Percentiles rank a stretch among this genome's conserved stretches.
Evolutionary conservation across 768 basidiomycete species (phyloP).

Genomic region (Leccinum arenicola): DNA sequence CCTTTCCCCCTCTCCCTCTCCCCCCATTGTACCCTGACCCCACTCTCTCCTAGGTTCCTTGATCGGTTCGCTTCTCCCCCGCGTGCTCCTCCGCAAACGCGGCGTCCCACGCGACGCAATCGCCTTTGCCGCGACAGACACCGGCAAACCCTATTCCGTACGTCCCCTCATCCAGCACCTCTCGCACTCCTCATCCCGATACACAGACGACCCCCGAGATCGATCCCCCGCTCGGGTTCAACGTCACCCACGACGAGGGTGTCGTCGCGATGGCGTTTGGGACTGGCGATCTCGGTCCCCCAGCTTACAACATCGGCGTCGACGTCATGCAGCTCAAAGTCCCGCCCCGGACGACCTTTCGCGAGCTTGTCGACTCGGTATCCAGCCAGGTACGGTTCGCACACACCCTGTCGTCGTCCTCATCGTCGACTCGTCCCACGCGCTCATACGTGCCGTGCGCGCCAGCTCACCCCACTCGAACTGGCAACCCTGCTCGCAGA

Average conservation of each 20-base stretch:
- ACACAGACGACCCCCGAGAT: slow-evolving; percentile 43
- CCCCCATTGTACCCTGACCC: not conserved
- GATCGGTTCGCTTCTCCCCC: slow-evolving; percentile 71
- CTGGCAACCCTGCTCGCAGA: slow-evolving; percentile 33
- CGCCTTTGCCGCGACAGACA: slow-evolving; percentile 52
- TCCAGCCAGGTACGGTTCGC: slow-evolving; percentile 54
- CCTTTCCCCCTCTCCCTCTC: not conserved
- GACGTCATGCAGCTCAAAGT: slow-evolving; percentile 79
- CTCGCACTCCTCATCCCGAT: not conserved
- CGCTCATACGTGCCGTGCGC: slow-evolving; percentile 7
- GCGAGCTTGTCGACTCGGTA: slow-evolving; percentile 60
- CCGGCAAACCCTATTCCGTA: slow-evolving; percentile 78
- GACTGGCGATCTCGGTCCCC: slow-evolving; percentile 49
- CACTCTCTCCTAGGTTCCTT: slow-evolving; percentile 55
- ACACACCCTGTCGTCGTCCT: not conserved
- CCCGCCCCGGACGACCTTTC: slow-evolving; percentile 55
- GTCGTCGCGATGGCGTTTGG: slow-evolving; percentile 65
- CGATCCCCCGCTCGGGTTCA: slow-evolving; percentile 66
- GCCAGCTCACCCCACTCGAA: slow-evolving; percentile 43
- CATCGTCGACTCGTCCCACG: not conserved
- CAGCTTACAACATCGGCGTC: slow-evolving; percentile 59
- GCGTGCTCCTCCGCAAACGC: slow-evolving; percentile 57
- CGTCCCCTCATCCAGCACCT: slow-evolving; percentile 25
- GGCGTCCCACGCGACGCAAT: slow-evolving; percentile 49
- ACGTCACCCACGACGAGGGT: slow-evolving; percentile 78